Percentiles rank a stretch among this genome's conserved stretches.
Conservation (phyloP, 2,329 filamentous ascomycete genomes). For the Penicillium brevicompactum region DNA sequence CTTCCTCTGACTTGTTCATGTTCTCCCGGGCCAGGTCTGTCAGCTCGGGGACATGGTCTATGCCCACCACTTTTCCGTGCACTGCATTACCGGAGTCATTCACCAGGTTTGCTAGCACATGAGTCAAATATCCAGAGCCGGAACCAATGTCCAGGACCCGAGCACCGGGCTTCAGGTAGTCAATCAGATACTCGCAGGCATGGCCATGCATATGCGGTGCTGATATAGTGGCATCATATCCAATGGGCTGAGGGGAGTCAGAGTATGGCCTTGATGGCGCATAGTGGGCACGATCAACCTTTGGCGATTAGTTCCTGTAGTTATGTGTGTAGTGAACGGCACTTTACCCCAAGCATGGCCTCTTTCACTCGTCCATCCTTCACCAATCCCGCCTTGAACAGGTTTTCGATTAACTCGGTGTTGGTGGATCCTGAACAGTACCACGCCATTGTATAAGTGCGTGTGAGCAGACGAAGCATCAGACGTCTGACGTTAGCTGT, state of each 20-base stretch:
- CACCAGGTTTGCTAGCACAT: conserved; percentile 79
- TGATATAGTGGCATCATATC: conserved; percentile 68
- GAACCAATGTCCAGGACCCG: conserved; percentile 73
- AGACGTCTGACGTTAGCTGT: not conserved
- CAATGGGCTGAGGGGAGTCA: conserved; percentile 70
- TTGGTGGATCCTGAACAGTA: conserved; percentile 77
- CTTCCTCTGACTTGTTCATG: conserved; percentile 64
- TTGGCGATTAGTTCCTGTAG: not conserved
- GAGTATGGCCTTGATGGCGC: conserved; percentile 71
- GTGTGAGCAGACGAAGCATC: conserved; percentile 11
- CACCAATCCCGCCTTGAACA: conserved; percentile 72
- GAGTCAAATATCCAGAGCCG: conserved; percentile 82
- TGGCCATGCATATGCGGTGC: conserved; percentile 74
- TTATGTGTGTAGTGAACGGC: not conserved
- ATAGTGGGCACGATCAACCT: conserved; percentile 90
- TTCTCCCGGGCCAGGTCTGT: conserved; percentile 65
- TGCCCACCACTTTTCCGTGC: conserved; percentile 62
- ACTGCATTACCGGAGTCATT: conserved; percentile 31
- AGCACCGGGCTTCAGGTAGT: conserved; percentile 55
- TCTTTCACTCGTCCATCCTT: conserved; percentile 69
- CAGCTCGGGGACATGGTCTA: conserved; percentile 72
- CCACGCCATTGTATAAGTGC: conserved; percentile 76
- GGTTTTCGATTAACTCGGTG: conserved; percentile 73
- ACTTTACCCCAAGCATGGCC: conserved; percentile 73
- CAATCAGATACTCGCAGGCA: conserved; percentile 64